phyloP scores from a whole-genome alignment of 2,329 filamentous ascomycete genomes.

The Paraphoma chrysanthemicola region DNA sequence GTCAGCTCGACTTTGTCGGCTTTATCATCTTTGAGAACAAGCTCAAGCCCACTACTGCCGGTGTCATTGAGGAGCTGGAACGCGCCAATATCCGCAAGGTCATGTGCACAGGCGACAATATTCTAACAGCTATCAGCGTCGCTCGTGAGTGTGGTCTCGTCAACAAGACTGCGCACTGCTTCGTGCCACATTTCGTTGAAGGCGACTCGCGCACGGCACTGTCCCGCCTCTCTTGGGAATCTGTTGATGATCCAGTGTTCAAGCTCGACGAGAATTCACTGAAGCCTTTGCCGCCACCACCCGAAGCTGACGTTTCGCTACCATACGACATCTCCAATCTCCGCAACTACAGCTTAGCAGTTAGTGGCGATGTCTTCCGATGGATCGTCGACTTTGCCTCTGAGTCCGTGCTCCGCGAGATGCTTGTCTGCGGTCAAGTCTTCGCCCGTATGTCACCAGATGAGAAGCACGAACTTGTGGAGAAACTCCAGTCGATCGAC shows the following conservation, averaged over 20 bases:
- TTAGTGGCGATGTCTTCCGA: constrained; percentile 92
- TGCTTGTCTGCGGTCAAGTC: constrained; percentile 90
- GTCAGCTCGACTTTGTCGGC: constrained; percentile 82
- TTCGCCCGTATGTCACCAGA: constrained; percentile 99
- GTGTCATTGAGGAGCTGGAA: constrained; percentile 80
- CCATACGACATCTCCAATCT: constrained; percentile 85
- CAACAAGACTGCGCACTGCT: constrained; percentile 83
- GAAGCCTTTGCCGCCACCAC: constrained; percentile 74
- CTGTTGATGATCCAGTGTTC: constrained; percentile 84
- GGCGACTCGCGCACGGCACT: constrained; percentile 77
- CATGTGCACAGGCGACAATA: constrained; percentile 99
- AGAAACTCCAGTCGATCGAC: constrained; percentile 94
- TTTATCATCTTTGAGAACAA: constrained; percentile 99
- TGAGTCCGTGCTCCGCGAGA: constrained; percentile 79
- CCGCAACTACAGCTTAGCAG: constrained; percentile 84
- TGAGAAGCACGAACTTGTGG: constrained; percentile 96
- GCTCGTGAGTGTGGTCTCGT: constrained; percentile 88
- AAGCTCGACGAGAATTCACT: constrained; percentile 81
- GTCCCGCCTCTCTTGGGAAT: constrained; percentile 84
- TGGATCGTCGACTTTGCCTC: constrained; percentile 94
- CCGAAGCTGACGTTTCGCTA: constrained; percentile 78
- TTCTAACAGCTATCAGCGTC: constrained; percentile 94
- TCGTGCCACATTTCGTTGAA: constrained; percentile 85
- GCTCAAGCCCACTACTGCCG: constrained; percentile 84
- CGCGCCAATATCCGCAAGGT: constrained; percentile 85